phyloP scores from a whole-genome alignment of 306 rosid genomes.

The barrel medic (Medicago truncatula) region DNA sequence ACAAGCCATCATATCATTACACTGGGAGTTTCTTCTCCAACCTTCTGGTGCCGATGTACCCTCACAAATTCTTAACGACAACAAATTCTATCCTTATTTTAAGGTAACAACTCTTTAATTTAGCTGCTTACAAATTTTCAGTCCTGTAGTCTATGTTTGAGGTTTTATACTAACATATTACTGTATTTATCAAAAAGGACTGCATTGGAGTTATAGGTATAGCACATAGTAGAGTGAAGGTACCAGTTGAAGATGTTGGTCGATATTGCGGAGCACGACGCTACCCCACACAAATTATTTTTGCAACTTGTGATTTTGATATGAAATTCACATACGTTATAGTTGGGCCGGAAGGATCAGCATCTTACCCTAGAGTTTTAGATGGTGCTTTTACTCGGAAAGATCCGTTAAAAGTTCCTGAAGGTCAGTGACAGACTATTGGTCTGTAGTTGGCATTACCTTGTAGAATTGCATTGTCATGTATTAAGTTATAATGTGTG shows the following conservation, averaged over 20 bases:
- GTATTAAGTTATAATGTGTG: background rate
- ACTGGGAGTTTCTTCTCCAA: background rate
- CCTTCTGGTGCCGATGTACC: background rate
- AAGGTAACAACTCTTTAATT: conserved; percentile 5
- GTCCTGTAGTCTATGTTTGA: background rate
- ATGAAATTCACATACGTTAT: conserved; percentile 10
- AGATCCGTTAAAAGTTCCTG: background rate
- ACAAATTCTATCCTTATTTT: background rate
- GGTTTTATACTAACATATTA: background rate
- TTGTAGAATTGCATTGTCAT: background rate
- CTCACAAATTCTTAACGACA: background rate
- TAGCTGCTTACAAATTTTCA: background rate
- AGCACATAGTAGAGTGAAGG: conserved; percentile 6
- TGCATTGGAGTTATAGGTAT: conserved; percentile 1
- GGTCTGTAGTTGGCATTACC: background rate
- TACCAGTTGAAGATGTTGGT: background rate
- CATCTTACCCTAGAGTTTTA: background rate
- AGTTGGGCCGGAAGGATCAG: background rate
- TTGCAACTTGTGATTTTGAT: conserved; percentile 25
- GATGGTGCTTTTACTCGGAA: background rate
- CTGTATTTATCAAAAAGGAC: conserved; percentile 12
- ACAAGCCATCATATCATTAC: background rate
- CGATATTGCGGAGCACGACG: background rate
- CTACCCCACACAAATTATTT: conserved; percentile 13
- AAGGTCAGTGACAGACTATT: background rate